Conservation (phyloP, 2,329 filamentous ascomycete genomes). For the Trichoderma sp. region DNA sequence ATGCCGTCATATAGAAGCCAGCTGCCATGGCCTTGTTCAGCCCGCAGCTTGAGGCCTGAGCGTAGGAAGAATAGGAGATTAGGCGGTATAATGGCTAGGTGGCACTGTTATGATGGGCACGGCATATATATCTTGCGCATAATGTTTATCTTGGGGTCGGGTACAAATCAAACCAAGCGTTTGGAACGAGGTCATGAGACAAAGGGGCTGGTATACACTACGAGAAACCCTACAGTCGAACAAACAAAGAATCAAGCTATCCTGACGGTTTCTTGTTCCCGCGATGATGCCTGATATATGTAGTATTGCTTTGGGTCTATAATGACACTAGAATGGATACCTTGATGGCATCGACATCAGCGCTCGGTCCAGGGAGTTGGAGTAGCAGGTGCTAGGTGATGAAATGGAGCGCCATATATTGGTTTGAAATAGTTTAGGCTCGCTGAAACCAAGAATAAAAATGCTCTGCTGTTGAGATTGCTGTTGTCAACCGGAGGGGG, state of each 20-base stretch:
- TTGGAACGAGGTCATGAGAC: neutral
- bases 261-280: neutral
- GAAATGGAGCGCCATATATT: neutral
- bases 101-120: neutral
- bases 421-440: neutral
- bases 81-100: neutral
- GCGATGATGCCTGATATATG: neutral
- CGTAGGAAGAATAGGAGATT: neutral
- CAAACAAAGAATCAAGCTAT: neutral
- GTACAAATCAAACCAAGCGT: neutral
- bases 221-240: neutral
- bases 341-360: neutral
- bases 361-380: neutral
- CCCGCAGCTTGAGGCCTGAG: neutral
- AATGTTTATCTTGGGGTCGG: neutral
- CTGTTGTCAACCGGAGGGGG: neutral
- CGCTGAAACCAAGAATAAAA: neutral
- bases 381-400: neutral
- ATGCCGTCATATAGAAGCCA: neutral
- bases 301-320: neutral
- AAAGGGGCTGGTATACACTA: neutral
- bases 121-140: neutral
- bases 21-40: neutral
- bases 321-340: neutral
- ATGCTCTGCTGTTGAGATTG: neutral